These are phyloP conservation scores for Pyronema domesticum DNA, from an alignment of 495 filamentous ascomycete species.

Conservation along the genomic window DNA sequence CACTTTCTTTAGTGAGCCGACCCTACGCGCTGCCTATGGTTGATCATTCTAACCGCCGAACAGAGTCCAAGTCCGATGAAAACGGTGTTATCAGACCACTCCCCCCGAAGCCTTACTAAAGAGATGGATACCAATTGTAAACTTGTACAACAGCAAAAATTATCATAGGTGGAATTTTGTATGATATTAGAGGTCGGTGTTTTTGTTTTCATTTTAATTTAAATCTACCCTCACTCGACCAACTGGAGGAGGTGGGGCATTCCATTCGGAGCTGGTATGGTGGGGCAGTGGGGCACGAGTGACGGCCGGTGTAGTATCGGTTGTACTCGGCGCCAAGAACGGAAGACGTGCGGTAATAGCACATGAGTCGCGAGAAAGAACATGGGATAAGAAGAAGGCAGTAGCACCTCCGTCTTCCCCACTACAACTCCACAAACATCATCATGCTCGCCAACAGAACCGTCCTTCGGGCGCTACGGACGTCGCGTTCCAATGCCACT, in stretches of 20 bases:
- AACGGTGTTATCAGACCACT: conserved; percentile 36
- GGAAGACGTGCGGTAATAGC: not conserved
- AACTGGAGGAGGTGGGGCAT: not conserved
- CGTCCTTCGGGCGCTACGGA: not conserved
- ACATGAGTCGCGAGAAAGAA: not conserved
- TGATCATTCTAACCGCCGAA: conserved; percentile 18
- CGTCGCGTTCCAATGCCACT: not conserved
- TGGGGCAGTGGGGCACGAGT: too few relatives aligned
- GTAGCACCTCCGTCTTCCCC: not conserved
- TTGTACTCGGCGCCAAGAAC: not conserved
- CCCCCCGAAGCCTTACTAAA: not conserved
- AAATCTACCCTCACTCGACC: not conserved
- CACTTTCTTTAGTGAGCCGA: conserved; percentile 87
- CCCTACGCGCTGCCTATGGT: not conserved
- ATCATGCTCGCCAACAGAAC: not conserved
- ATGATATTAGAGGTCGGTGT: not conserved
- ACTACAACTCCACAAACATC: not conserved
- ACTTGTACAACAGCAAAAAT: not conserved
- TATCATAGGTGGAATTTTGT: not conserved
- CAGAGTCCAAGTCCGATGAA: conserved; percentile 75
- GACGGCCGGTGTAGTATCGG: not conserved
- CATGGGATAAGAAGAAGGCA: not conserved
- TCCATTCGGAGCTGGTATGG: too few relatives aligned
- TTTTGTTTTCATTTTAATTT: not conserved
- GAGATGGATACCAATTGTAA: not conserved